Base-by-base conservation (phyloP, 192 early-diverging fungal species). In the Thamnidium elegans region DNA sequence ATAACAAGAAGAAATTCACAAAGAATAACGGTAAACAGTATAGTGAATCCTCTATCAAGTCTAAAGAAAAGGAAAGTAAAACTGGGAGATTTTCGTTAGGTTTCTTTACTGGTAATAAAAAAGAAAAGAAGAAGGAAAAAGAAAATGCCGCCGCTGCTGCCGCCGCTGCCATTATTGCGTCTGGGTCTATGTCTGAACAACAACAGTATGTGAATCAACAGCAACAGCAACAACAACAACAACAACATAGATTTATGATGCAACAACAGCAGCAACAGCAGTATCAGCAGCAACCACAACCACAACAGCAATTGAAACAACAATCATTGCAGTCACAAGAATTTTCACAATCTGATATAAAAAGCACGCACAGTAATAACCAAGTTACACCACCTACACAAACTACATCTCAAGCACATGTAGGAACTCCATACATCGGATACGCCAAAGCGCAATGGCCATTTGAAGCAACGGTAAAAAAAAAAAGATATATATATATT, bases 391-490 rank as follows among this genome's bases (percentile, higher is more conserved):
- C 15, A 23, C 9, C 36, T 44, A n/a, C n/a, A 7, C 36, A 42
- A 53, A 8, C 20, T 44, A 19, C 61, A 30, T 15, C 52, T 26
- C 32, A 30, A 3, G 11, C 50, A 58, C 26, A 19, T 19, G 59
- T 54, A 15, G 39, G 51, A 23, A 68, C 20, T 15, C 34, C 34
- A 0, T 31, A 42, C 17, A 44, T 68, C 26, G 58, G 50, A 31
- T 62, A 62, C 43, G 68, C 53, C n/a, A 34, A 66, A 14, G 69
- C 61, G 4, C 60, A 77, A 21, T 80, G 74, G 51, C 71, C 76
- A 48, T 80, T 78, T 56, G 68, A 68, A 45, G 77, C 79, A 20
- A 79, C 69, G 14, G 68, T 69, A 58, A 56, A 44, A 10, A 11
- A 15, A 39, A n/a, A 19, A 9, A 26, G 17, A 56, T 32, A 42